These are phyloP conservation scores for Skeletonema marinoi DNA, from an alignment of 108 stramenopile species.

Conservation along the genomic window DNA sequence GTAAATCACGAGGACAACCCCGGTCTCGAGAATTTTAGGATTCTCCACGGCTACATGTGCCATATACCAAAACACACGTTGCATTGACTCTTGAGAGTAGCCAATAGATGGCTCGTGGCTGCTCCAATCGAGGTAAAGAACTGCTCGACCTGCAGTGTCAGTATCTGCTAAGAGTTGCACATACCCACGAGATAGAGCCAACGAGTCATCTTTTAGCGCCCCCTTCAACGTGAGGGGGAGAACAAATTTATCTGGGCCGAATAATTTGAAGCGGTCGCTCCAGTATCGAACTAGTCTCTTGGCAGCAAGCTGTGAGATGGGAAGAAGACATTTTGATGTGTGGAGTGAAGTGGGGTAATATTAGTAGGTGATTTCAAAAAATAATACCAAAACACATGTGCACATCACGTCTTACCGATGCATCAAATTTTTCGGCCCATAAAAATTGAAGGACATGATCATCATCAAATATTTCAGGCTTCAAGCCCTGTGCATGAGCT, in stretches of 20 bases:
- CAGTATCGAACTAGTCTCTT: constrained; percentile 40
- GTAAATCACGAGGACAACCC: constrained; percentile 37
- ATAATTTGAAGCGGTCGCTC: constrained; percentile 31
- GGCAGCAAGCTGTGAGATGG: constrained; percentile 17
- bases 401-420: constrained; percentile 11
- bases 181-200: constrained; percentile 36
- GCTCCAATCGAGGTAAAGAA: constrained; percentile 44
- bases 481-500: constrained; percentile 11
- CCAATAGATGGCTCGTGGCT: constrained; percentile 38
- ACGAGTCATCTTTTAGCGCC: constrained; percentile 35
- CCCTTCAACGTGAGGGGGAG: constrained; percentile 42
- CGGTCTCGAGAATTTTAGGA: constrained; percentile 12
- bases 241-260: constrained; percentile 41
- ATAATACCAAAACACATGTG: background rate
- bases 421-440: constrained; percentile 27
- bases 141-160: constrained; percentile 37
- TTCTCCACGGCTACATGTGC: constrained; percentile 36
- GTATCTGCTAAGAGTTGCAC: constrained; percentile 37
- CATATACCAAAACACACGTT: constrained; percentile 41
- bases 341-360: background rate
- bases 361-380: background rate
- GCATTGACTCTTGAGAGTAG: constrained; percentile 34
- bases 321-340: background rate
- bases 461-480: constrained; percentile 26
- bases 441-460: constrained; percentile 36